Percentiles rank a stretch among this genome's conserved stretches.
phyloP scores from a whole-genome alignment of 1,284 basidiomycete genomes.

The Melanopsichium pennsylvanicum region DNA sequence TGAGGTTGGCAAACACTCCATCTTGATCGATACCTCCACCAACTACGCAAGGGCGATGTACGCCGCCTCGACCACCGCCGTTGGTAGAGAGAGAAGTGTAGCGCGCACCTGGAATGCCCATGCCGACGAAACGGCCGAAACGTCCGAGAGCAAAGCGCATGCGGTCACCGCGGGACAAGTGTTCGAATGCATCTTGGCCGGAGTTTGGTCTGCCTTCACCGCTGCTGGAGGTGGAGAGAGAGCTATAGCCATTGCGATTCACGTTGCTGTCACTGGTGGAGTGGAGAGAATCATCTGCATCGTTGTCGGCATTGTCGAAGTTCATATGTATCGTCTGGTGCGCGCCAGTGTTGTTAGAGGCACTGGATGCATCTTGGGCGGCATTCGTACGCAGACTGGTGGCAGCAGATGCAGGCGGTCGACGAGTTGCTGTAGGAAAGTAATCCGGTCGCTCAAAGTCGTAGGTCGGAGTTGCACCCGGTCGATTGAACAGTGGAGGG shows the following conservation, averaged over 20 bases:
- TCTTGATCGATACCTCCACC: constrained; percentile 87
- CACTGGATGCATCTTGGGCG: not conserved
- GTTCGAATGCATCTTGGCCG: constrained; percentile 14
- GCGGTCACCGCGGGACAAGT: constrained; percentile 36
- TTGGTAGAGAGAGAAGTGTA: constrained; percentile 44
- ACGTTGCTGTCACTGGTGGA: constrained; percentile 8
- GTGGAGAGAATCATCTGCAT: constrained; percentile 19
- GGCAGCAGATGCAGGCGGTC: constrained; percentile 23
- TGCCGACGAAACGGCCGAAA: constrained; percentile 61
- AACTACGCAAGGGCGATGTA: constrained; percentile 38
- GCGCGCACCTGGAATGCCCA: constrained; percentile 62
- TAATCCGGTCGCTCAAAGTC: constrained; percentile 59
- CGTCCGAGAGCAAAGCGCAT: constrained; percentile 53
- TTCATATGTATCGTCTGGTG: constrained; percentile 40
- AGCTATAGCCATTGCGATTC: constrained; percentile 31
- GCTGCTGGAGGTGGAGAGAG: constrained; percentile 20
- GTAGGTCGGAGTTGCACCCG: constrained; percentile 28
- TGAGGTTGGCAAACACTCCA: constrained; percentile 94
- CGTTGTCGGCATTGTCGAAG: constrained; percentile 16
- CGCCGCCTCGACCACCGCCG: constrained; percentile 20
- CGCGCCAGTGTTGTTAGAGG: not conserved
- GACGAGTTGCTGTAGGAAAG: constrained; percentile 34
- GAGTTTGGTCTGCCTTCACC: not conserved
- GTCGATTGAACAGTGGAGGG: constrained; percentile 3
- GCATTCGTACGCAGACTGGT: constrained; percentile 16